phyloP scores from a whole-genome alignment of 305 asterid species.

The Andrographis paniculata region DNA sequence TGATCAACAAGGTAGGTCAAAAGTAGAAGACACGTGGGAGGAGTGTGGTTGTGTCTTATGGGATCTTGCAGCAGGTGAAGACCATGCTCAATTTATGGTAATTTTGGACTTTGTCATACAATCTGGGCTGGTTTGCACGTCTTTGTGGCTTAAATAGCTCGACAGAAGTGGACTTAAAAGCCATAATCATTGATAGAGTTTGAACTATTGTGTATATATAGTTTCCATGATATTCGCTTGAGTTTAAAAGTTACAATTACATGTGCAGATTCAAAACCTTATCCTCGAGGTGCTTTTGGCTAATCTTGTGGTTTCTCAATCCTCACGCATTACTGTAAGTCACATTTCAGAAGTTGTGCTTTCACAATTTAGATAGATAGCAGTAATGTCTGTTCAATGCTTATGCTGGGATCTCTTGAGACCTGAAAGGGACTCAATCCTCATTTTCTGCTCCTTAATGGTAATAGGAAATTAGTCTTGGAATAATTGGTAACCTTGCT shows the following conservation, averaged over 20 bases:
- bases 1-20: slow-evolving; percentile 23
- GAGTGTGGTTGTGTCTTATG: slow-evolving; percentile 91
- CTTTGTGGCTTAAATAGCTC: too few relatives aligned
- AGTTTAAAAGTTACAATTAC: slow-evolving; percentile 10
- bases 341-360: slow-evolving; percentile 11
- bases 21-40: slow-evolving; percentile 63
- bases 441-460: background rate
- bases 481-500: slow-evolving; percentile 88
- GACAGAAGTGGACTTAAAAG: too few relatives aligned
- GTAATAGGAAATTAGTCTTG: slow-evolving; percentile 85
- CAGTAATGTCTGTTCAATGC: slow-evolving; percentile 7
- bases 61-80: slow-evolving; percentile 93
- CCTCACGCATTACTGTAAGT: slow-evolving; percentile 68
- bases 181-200: too few relatives aligned
- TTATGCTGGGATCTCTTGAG: background rate
- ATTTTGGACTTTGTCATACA: slow-evolving; percentile 18
- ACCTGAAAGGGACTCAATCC: background rate
- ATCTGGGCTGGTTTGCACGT: too few relatives aligned
- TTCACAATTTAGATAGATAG: slow-evolving; percentile 10
- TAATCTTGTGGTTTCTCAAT: slow-evolving; percentile 57
- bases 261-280: slow-evolving; percentile 61
- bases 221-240: slow-evolving; percentile 6
- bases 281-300: slow-evolving; percentile 87
- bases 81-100: slow-evolving; percentile 89
- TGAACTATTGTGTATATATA: too few relatives aligned